A percentile compares a stretch with the other conserved stretches of the same genome.
phyloP scores from a whole-genome alignment of 2,329 filamentous ascomycete species.

The Phialocephala sp. region DNA sequence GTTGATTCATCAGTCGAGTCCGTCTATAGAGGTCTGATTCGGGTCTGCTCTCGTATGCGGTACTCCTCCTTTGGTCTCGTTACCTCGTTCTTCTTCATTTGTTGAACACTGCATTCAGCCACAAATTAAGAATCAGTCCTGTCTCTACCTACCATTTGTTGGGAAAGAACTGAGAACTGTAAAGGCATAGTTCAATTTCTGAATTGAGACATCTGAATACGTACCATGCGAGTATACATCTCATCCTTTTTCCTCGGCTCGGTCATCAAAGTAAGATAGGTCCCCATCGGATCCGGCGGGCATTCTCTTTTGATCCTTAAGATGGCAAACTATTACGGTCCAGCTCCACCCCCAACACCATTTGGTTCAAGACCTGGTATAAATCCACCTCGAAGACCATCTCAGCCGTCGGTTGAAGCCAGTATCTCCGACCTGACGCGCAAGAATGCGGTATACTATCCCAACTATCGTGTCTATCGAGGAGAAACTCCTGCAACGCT shows the following conservation, averaged over 20 bases:
- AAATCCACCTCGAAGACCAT: slow-evolving; percentile 37
- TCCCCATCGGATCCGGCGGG: slow-evolving; percentile 6
- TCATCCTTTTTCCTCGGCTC: slow-evolving; percentile 13
- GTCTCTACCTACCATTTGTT: slow-evolving; percentile 16
- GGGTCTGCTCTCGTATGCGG: slow-evolving; percentile 12
- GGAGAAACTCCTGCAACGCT: slow-evolving; percentile 75
- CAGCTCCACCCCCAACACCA: slow-evolving; percentile 37
- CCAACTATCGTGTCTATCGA: slow-evolving; percentile 77
- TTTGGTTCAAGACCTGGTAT: slow-evolving; percentile 36
- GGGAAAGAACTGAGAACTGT: slow-evolving; percentile 10
- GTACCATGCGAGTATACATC: slow-evolving; percentile 23
- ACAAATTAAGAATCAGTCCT: slow-evolving; percentile 15
- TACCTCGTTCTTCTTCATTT: slow-evolving; percentile 15
- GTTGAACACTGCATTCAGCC: slow-evolving; percentile 25
- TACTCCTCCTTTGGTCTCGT: slow-evolving; percentile 6
- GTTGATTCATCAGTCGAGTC: slow-evolving; percentile 24
- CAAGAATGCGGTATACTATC: slow-evolving; percentile 83
- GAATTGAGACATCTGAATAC: slow-evolving; percentile 17
- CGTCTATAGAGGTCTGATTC: slow-evolving; percentile 12
- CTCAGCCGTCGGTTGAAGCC: slow-evolving; percentile 39
- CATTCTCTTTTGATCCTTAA: slow-evolving; percentile 15
- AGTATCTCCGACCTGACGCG: slow-evolving; percentile 55
- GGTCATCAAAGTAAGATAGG: slow-evolving; percentile 15
- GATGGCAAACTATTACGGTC: slow-evolving; percentile 37
- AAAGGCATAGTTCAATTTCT: slow-evolving; percentile 20